Base-by-base conservation (phyloP, 2,329 filamentous ascomycete genomes). In the Fusarium fujikuroi region DNA sequence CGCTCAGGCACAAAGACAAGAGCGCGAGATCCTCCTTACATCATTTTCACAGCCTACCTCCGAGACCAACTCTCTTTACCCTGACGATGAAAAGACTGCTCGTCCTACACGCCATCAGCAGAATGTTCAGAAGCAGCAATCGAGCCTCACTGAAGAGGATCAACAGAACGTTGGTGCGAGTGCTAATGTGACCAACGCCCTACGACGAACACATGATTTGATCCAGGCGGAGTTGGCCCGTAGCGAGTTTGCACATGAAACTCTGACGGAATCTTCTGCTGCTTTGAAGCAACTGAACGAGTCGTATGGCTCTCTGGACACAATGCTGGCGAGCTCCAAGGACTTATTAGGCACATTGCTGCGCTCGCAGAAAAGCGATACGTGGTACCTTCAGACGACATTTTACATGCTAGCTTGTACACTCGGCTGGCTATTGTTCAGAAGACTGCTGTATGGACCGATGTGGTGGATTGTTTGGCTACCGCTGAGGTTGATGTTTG, bases 341-440 rank as follows among this genome's bases (percentile, higher is more conserved):
- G 91, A 91, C 62, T 85, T 99, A 23, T 89, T 98, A 12, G 90
- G 90, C 11, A 94, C 93, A 23, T 85, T 99, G 50, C 84, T 98
- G 52, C 90, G 90, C 69, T 96, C 93, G 72, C 94, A 97, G 80
- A 99, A 99, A 87, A 96, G 92, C 74, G 96, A 99, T 80, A 98
- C 95, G 5, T 99, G 96, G 96, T 99, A 99, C 80, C 88, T 99
- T 39, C 93, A 96, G 83, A 97, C 93, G 42, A 91, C 95, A 5
- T 91, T 98, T 74, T 97, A 95, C 80, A 87, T 98, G 76, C 88
- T 98, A 21, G 79, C 92, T 28, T 89, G 84, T 10, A 98, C 95
- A 2, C 90, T 95, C 46, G 87, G 85, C 36, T 99, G 96, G 96
- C 87, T 99, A 12, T 80, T 97, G 11, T 98, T 97, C 79, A 87